Conservation (phyloP, 306 rosid genomes). For the Cicer arietinum region DNA sequence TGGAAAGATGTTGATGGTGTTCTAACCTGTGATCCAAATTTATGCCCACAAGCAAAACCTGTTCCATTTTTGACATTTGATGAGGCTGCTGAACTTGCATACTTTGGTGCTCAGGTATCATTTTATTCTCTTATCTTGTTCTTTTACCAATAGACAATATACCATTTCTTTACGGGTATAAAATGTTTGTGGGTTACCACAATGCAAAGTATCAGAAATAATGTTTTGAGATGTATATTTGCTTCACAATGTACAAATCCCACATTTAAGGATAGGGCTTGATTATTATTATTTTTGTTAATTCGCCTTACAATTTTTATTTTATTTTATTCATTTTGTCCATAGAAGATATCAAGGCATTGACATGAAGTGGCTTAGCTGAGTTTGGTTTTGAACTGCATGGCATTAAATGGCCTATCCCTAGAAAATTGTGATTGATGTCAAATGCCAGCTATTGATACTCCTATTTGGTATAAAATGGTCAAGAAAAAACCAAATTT, state of each 20-base stretch:
- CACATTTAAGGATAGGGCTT: too few species aligned
- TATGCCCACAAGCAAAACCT: conserved; percentile 72
- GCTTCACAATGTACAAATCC: too few species aligned
- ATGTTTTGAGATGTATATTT: too few species aligned
- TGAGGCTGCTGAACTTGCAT: conserved; percentile 98
- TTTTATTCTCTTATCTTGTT: conserved; percentile 34
- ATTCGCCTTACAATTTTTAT: too few species aligned
- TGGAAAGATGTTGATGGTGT: conserved; percentile 99
- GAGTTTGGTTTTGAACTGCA: conserved; percentile 33
- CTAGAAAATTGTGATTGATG: conserved; percentile 12
- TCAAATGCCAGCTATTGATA: conserved; percentile 23
- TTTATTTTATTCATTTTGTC: too few species aligned
- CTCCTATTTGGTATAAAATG: background rate
- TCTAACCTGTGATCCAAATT: conserved; percentile 90
- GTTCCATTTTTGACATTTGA: conserved; percentile 94
- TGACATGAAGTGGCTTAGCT: conserved; percentile 5
- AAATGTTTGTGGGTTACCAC: too few species aligned
- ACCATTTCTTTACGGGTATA: background rate
- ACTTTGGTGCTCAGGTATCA: conserved; percentile 97
- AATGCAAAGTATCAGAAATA: too few species aligned
- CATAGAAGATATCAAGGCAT: background rate
- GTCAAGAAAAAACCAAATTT: background rate
- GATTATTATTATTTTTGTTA: too few species aligned
- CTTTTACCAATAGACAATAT: conserved; percentile 33
- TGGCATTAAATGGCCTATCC: background rate